Evolutionary conservation across 164 flowering plant species (phyloP), one percentile per base, ranked within the genome.

Genomic region (Akebia trifoliata): DNA sequence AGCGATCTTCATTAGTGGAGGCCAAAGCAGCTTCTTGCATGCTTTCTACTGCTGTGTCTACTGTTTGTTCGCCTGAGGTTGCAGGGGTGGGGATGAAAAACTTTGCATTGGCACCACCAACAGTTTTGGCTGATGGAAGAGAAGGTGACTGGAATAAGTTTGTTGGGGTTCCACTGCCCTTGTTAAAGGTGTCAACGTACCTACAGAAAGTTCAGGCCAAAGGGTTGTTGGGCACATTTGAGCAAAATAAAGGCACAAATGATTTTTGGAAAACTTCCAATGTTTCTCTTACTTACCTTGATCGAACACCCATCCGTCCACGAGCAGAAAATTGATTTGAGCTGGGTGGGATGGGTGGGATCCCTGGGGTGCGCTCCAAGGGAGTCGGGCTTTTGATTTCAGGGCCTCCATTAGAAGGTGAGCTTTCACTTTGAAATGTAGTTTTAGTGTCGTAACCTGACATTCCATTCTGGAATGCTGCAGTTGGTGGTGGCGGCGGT

Each of bases 141-240:
- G 95, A 47, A 31, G 93, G 92, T 21, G 97, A 81, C 60, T 81
- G 94, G 73, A 86, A 87, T 34, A 57, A 52, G 60, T 74, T 86
- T 40, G 81, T 67, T 30, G 77, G 61, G 56, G 60, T 65, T 15
- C 83, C 90, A 46, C 83, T 80, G 40, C 87, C 89, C 61, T 85
- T 63, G 80, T 90, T 87, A 64, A 87, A 94, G 50, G 99, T 90
- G 74, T 94, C 99, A 46, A 94, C 99, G 51, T 94, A 94, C 86
- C 99, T 94, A 81, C 53, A 61, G 70, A 62, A 67, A 56, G 36
- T 28, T 44, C 52, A 69, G 32, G n/a, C n/a, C 35, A 11, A 50
- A 40, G 50, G 50, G 24, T 43, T 43, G 6, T 17, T n/a, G n/a
- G n/a, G n/a, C n/a, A n/a, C n/a, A n/a, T n/a, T n/a, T n/a, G n/a